Evolutionary conservation across 1,284 basidiomycete species (phyloP), one percentile per base, ranked within the genome.

Genomic region (Volvariella volvacea): DNA sequence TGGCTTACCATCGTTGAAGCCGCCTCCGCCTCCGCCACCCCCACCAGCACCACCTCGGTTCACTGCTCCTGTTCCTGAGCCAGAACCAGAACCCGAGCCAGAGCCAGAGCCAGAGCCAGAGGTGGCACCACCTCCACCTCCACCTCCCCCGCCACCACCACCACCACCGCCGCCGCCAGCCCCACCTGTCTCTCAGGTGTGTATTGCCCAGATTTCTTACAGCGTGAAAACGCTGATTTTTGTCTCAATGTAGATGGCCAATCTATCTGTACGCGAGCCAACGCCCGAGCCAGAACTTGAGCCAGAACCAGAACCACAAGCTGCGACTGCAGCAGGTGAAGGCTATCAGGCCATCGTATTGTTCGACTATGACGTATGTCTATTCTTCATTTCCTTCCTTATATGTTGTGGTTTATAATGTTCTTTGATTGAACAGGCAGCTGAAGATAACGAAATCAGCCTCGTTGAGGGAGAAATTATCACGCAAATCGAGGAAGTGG

Each of bases 381-480:
- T 19, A 16, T 16, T 15, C 6, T 12, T 28, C 6, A 12, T 28
- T 28, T 42, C 17, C 15, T 16, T 22, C 1, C 20, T 42, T 42
- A 2, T 42, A 22, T 19, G 20, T 15, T 22, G 14, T 15, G 4
- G 37, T 22, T 10, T n/a, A n/a, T n/a, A n/a, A n/a, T n/a, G n/a
- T n/a, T 15, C 7, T 41, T 41, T 36, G 36, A 22, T 10, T n/a
- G 20, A 4, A 34, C 34, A 82, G 76, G 83, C 83, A 20, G 69
- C 77, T 7, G 89, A 92, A 63, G 86, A 92, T 50, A 92, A 92
- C 57, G 92, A 96, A 59, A 80, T 95, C 65, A 64, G 65, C 43
- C 73, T 96, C 16, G 54, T 69, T 2, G 91, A 94, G 61, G 92
- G 90, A 41, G 88, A 93, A 58, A 64, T 83, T 31, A 80, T 95